phyloP scores from a whole-genome alignment of 176 grass and related monocot species.

The Pontederia crassipes region DNA sequence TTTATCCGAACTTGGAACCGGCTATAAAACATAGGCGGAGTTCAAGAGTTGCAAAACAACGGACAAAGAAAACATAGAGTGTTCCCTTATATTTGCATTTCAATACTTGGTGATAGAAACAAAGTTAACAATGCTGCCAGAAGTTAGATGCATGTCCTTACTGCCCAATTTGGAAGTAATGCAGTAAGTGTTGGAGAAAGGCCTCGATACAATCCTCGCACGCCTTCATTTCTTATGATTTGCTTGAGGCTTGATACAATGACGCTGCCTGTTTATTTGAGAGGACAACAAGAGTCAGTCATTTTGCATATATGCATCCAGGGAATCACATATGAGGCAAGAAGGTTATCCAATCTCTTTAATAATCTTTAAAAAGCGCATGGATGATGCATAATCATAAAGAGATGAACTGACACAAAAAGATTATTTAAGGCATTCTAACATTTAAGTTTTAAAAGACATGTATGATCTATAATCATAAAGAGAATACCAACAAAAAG shows the following conservation, averaged over 20 bases:
- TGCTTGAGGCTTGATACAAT: constrained; percentile 69
- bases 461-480: no score
- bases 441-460: no score
- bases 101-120: neutral
- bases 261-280: constrained; percentile 45
- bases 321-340: neutral
- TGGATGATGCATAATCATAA: constrained; percentile 6
- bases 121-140: neutral
- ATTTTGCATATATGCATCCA: neutral
- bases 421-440: no score
- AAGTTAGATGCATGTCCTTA: constrained; percentile 35
- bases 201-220: constrained; percentile 72
- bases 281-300: constrained; percentile 12
- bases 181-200: constrained; percentile 81
- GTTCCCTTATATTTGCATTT: no score
- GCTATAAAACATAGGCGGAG: no score
- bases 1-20: no score
- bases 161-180: constrained; percentile 77
- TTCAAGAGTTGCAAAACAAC: no score
- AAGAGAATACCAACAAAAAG: no score
- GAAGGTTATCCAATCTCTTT: neutral
- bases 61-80: no score
- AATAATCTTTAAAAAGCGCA: neutral
- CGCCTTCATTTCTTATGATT: constrained; percentile 69
- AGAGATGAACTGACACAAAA: constrained; percentile 4